Evolutionary conservation across 192 early-diverging fungal species (phyloP).

Genomic region (Umbelopsis sp.): DNA sequence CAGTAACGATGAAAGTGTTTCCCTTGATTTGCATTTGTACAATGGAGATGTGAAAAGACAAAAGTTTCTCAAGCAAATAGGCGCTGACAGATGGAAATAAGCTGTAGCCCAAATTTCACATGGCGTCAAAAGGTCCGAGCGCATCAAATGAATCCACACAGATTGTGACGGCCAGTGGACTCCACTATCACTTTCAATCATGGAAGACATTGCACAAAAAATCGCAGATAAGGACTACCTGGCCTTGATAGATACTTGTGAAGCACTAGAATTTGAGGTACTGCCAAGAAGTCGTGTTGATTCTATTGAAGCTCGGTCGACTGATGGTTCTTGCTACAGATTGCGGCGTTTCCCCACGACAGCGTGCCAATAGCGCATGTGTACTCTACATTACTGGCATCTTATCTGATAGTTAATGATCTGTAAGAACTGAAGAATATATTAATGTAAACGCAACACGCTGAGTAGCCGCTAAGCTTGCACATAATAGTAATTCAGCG

Average conservation of each 20-base stretch:
- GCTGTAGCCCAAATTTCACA: neutral
- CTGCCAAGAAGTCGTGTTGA: neutral
- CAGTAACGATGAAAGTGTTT: conserved; percentile 56
- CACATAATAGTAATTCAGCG: neutral
- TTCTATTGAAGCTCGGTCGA: neutral
- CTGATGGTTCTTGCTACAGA: neutral
- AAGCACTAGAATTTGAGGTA: conserved; percentile 12
- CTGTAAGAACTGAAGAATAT: neutral
- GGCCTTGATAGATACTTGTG: neutral
- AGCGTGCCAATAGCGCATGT: neutral
- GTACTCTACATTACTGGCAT: neutral
- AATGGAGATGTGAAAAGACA: neutral
- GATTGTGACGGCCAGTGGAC: no score
- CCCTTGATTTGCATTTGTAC: conserved; percentile 49
- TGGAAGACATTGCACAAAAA: conserved; percentile 5
- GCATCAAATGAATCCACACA: no score
- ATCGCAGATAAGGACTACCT: neutral
- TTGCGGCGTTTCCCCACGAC: neutral
- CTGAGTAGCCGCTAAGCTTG: neutral
- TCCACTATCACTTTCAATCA: neutral
- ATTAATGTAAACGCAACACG: neutral
- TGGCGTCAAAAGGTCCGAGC: neutral
- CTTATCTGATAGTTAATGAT: neutral
- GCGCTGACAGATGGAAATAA: conserved; percentile 1
- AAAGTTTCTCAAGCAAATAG: neutral